Evolutionary conservation across 2,329 filamentous ascomycete species (phyloP), one percentile per base, ranked within the genome.

Genomic region (Penicillium janthinellum): DNA sequence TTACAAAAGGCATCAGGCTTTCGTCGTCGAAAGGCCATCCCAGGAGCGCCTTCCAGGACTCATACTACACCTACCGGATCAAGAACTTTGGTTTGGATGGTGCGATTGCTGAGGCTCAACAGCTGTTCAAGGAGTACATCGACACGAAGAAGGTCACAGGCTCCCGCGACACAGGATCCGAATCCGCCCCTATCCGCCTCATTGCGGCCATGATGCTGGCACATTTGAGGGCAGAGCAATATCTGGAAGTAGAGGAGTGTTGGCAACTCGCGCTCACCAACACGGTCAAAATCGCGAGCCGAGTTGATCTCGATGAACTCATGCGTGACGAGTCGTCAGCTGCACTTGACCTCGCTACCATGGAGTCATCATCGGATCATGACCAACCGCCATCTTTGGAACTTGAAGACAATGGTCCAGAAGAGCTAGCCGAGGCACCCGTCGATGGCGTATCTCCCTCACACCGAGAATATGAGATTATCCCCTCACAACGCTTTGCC

Each of bases 201-300:
- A 76, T 90, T 22, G 81, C 82, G 52, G 83, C 88, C 8, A 75
- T 94, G 59, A 93, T 96, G 89, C 78, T 82, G 22, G 82, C 86
- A 0, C 84, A 90, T 69, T 77, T 86, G 45, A 78, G 81, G 54
- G 83, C 87, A 17, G 76, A 80, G 41, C 81, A 87, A 22, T 83
- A 86, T 64, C 78, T 83, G 5, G 81, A 85, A 54, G 86, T 94
- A 20, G 82, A 86, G 62, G 75, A 83, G 48, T 87, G 85, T 53
- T 96, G 92, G 91, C 66, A 83, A 1, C 73, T 88, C 28, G 83
- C 87, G 2, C 82, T 89, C 57, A 67, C 79, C 5, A 81, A 82
- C 61, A 84, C 83, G 1, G 76, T 81, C 56, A 75, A 78, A 39
- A 75, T 79, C 47, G 81, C 68, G 47, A 71, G 71, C 25, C 77